Percentiles rank a stretch among this genome's conserved stretches.
phyloP scores from a whole-genome alignment of 371 early-diverging fungal genomes.

The Mortierella sp. region DNA sequence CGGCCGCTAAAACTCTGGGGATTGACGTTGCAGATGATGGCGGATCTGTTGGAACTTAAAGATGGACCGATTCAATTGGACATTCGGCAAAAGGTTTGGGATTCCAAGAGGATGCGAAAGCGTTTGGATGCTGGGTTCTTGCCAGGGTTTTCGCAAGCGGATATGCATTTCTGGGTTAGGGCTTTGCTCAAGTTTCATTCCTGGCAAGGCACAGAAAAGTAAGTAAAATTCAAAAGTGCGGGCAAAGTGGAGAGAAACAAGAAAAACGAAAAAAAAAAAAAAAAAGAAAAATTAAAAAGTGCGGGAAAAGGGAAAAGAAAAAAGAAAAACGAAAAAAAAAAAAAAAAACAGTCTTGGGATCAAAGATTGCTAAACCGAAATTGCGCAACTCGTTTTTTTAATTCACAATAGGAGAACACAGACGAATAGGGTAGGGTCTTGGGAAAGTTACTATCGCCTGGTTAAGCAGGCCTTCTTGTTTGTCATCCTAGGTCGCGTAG shows the following conservation, averaged over 20 bases:
- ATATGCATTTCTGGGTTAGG: slow-evolving; percentile 55
- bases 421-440: slow-evolving; percentile 50
- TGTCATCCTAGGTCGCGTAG: slow-evolving; percentile 46
- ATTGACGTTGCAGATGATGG: slow-evolving; percentile 75
- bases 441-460: slow-evolving; percentile 51
- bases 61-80: slow-evolving; percentile 49
- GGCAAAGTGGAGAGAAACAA: no score
- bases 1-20: slow-evolving; percentile 71
- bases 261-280: no score
- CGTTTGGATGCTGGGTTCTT: slow-evolving; percentile 50
- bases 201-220: slow-evolving; percentile 55
- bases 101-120: slow-evolving; percentile 46
- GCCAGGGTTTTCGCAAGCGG: slow-evolving; percentile 40
- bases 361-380: neutral
- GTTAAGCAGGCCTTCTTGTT: slow-evolving; percentile 52
- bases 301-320: no score
- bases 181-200: slow-evolving; percentile 54
- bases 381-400: neutral
- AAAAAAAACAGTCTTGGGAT: neutral
- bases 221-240: slow-evolving; percentile 5
- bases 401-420: slow-evolving; percentile 32
- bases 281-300: slow-evolving; percentile 5
- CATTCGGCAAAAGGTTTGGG: slow-evolving; percentile 53
- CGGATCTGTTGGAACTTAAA: slow-evolving; percentile 66
- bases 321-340: no score